A percentile compares a stretch with the other conserved stretches of the same genome.
Evolutionary conservation across 305 asterid species (phyloP).

Genomic region (Stenogyne calaminthoides): DNA sequence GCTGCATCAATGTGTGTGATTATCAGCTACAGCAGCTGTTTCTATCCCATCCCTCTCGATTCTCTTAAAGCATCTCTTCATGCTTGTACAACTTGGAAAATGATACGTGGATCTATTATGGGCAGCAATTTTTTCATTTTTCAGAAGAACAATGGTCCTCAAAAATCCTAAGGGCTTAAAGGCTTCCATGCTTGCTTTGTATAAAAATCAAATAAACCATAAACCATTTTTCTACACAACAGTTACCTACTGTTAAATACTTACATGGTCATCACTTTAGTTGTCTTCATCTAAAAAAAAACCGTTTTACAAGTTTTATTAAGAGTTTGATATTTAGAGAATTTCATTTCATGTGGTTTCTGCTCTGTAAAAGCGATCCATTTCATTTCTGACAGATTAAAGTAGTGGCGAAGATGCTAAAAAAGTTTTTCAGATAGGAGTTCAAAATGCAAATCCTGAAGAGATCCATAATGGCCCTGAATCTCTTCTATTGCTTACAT

Average conservation of each 20-base stretch:
- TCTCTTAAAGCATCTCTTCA: slow-evolving; percentile 51
- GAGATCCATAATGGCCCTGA: too few species aligned
- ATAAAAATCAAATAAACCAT: not conserved
- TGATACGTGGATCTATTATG: too few species aligned
- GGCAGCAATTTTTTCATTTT: too few species aligned
- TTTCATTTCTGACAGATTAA: not conserved
- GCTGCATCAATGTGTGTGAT: slow-evolving; percentile 91
- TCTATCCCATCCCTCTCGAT: slow-evolving; percentile 92
- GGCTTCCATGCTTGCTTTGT: too few species aligned
- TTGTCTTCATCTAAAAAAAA: not conserved
- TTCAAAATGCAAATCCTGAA: too few species aligned
- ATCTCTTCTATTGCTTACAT: too few species aligned
- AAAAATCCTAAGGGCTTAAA: too few species aligned
- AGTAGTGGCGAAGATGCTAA: too few species aligned
- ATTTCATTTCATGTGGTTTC: not conserved
- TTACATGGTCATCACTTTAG: not conserved
- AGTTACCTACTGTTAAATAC: not conserved
- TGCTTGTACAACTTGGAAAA: not conserved
- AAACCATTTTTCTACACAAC: not conserved
- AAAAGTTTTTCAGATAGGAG: too few species aligned
- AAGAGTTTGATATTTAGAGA: not conserved
- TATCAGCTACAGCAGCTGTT: slow-evolving; percentile 85
- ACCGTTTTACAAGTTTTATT: not conserved
- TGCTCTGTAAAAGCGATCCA: not conserved
- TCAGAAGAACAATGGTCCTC: not conserved